Evolutionary conservation across 208 protist species (phyloP), one percentile per base, ranked within the genome.

Genomic region (Phytomonas francai): DNA sequence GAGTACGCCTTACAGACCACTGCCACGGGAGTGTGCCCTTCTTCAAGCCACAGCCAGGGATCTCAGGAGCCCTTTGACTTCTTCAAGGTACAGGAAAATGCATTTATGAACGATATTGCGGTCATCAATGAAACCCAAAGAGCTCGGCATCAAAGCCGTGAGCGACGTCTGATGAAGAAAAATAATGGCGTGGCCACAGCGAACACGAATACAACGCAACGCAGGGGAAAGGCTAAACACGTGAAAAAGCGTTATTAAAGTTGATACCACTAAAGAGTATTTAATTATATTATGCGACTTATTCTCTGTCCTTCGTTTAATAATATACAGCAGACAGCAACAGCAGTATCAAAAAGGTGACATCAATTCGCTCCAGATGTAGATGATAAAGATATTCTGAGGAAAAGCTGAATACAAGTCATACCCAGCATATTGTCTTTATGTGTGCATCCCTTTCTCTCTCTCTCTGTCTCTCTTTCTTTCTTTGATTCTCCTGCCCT

Each of bases 81-180:
- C 67, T 92, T 92, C 62, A 31, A 56, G 0, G 79, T 78, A 4
- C 89, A 94, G 70, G 81, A 91, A 45, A 66, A 76, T 3, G 84
- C 76, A 4, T 94, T 94, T 61, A 27, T 80, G 42, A 89, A 89
- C 29, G 84, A 94, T 64, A 78, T 94, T 68, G 85, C 78, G 0
- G 34, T 57, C 19, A 92, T 94, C 33, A 75, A 73, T n/a, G 75
- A 85, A n/a, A 71, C 65, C 25, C 89, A 94, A 67, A 56, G 31
- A 6, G 32, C 74, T 51, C 80, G 74, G 8, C 66, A 79, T 5
- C 9, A 78, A 27, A 61, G 65, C 61, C 51, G n/a, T 33, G 30
- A 56, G 36, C 72, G 72, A 30, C 36, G 64, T 19, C 65, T 31
- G 28, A 67, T 68, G 33, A 73, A 68, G 59, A 77, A 71, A 68